Evolutionary conservation across 1,284 basidiomycete species (phyloP), one percentile per base, ranked within the genome.

Genomic region (Chondrostereum purpureum): DNA sequence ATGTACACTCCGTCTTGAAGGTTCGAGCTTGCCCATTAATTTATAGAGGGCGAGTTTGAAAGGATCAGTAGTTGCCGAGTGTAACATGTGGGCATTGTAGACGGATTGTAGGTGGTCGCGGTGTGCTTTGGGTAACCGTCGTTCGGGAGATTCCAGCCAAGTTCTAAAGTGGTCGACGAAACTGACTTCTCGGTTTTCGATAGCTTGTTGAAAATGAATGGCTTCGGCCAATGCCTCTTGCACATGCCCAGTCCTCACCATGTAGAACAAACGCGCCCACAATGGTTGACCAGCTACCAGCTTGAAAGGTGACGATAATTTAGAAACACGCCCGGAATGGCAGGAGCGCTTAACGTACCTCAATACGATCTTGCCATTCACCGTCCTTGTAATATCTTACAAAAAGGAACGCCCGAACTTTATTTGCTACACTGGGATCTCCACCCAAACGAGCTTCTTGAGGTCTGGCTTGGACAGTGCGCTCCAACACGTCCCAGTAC

Each of bases 181-280:
- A 51, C 82, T 83, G 22, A 80, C 74, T 66, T 98, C 95, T 11
- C 87, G 80, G 53, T 81, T 76, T 38, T 88, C 82, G 44, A 99
- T 81, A 1, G 80, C 80, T 40, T 77, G 69, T 55, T 91, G 85
- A 59, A 83, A 80, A 20, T 80, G 75, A 17, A 80, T 58, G 0
- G 91, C 85, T 47, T 93, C 84, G 5, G 78, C 73, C 23, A 95
- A 67, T 0, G 95, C 93, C 50, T 96, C 92, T 35, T 77, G 67
- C 10, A 73, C 62, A 60, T 94, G 83, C 1, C 95, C 96, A 2
- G 87, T 87, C 20, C 95, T 83, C 5, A 99, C 72, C 6, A 99
- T 77, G 65, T 89, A 92, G 67, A 91, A 99, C 34, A 96, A 64
- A 48, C 88, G 83, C 11, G 94, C 94, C 93, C 93, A 99, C 12